phyloP scores from a whole-genome alignment of 2,329 filamentous ascomycete species.

The Xylariaceae sp. region DNA sequence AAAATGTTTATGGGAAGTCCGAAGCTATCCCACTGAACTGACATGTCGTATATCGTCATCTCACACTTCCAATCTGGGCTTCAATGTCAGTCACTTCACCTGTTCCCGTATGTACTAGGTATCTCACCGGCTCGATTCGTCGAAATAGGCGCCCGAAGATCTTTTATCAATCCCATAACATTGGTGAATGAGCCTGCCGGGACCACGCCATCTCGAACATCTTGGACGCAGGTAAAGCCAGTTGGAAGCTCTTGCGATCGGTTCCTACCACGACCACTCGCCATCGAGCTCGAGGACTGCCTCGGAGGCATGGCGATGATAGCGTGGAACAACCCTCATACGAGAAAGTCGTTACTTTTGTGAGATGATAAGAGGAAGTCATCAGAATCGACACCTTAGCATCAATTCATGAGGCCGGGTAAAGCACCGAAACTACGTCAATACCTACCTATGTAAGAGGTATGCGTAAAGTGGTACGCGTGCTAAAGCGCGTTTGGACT shows the following conservation, averaged over 20 bases:
- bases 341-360: neutral
- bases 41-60: conserved; percentile 57
- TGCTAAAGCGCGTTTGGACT: too few relatives aligned
- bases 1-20: conserved; percentile 58
- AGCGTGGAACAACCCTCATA: neutral
- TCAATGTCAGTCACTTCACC: too few relatives aligned
- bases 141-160: conserved; percentile 49
- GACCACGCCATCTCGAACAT: conserved; percentile 38
- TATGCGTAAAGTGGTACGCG: too few relatives aligned
- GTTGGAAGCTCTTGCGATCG: conserved; percentile 14
- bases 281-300: conserved; percentile 11
- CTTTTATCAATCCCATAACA: conserved; percentile 68
- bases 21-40: conserved; percentile 39
- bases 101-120: neutral
- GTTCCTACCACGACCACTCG: conserved; percentile 1
- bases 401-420: too few relatives aligned
- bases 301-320: conserved; percentile 13
- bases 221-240: conserved; percentile 36
- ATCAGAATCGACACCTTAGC: too few relatives aligned
- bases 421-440: too few relatives aligned
- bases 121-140: conserved; percentile 48
- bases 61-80: conserved; percentile 54
- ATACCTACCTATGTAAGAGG: too few relatives aligned
- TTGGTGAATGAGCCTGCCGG: conserved; percentile 37
- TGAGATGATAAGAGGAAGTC: too few relatives aligned